phyloP scores from a whole-genome alignment of 345 rosid species.

The Draba incana region DNA sequence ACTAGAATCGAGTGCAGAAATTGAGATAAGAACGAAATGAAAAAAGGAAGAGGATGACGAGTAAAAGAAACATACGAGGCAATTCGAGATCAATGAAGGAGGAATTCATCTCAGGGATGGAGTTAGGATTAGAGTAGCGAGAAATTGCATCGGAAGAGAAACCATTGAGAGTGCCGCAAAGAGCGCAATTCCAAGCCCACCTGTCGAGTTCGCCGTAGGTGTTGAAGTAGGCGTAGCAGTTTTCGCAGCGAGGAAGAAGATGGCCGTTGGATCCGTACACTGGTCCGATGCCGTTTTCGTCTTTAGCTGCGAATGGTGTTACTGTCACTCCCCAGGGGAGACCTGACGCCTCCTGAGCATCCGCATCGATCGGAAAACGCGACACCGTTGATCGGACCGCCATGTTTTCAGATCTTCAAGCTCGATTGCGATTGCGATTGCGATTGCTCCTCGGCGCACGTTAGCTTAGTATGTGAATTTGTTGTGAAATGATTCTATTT shows the following conservation, averaged over 20 bases:
- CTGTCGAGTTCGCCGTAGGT: constrained; percentile 94
- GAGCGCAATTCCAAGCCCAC: constrained; percentile 95
- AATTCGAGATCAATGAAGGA: constrained; percentile 94
- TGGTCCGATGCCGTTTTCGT: constrained; percentile 80
- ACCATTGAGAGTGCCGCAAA: constrained; percentile 90
- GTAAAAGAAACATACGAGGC: constrained; percentile 53
- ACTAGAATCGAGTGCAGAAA: constrained; percentile 36
- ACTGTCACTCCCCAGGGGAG: constrained; percentile 93
- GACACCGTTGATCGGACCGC: constrained; percentile 83
- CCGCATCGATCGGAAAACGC: constrained; percentile 79
- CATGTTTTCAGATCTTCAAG: constrained; percentile 40
- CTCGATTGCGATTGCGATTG: no score
- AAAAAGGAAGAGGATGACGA: background rate
- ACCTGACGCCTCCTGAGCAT: constrained; percentile 80
- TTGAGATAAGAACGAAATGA: background rate
- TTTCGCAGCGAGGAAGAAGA: constrained; percentile 89
- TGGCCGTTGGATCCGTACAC: constrained; percentile 80
- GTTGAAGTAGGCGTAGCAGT: constrained; percentile 92
- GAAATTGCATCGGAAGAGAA: constrained; percentile 71
- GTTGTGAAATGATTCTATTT: no score
- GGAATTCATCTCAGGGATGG: constrained; percentile 83
- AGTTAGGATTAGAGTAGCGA: constrained; percentile 77
- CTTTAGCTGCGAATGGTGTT: constrained; percentile 83
- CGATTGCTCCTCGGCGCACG: no score
- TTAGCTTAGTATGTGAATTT: no score